Evolutionary conservation across 192 early-diverging fungal species (phyloP).

Genomic region (Dispira simplex): DNA sequence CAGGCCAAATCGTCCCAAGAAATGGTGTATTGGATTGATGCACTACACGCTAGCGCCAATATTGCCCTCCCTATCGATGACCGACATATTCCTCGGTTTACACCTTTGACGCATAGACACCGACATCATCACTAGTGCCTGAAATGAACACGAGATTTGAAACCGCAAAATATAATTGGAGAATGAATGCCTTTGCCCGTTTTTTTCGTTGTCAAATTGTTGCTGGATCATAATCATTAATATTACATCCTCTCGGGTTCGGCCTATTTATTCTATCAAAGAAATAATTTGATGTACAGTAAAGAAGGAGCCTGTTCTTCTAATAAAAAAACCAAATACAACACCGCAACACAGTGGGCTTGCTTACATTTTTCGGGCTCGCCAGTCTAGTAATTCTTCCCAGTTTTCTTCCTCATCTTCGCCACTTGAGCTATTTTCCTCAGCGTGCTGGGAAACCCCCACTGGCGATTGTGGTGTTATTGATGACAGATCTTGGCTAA

Average conservation of each 20-base stretch:
- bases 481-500: too few species aligned
- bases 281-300: not conserved
- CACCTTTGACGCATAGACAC: not conserved
- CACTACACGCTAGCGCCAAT: constrained; percentile 10
- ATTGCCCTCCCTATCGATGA: constrained; percentile 11
- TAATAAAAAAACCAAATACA: not conserved
- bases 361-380: not conserved
- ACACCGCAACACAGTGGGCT: not conserved
- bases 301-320: not conserved
- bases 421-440: not conserved
- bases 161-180: not conserved
- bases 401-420: not conserved
- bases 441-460: too few species aligned
- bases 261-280: not conserved
- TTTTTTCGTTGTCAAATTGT: not conserved
- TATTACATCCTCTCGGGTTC: not conserved
- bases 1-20: not conserved
- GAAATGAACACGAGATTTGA: not conserved
- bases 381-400: not conserved
- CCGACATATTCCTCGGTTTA: constrained; percentile 1
- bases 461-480: too few species aligned
- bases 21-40: constrained; percentile 1
- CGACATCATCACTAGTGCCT: not conserved
- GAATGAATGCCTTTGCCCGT: not conserved
- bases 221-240: not conserved